Evolutionary conservation across 352 stramenopile genomes (phyloP), one percentile per base, ranked within the genome.

Genomic region (Thraustochytrium striatum): DNA sequence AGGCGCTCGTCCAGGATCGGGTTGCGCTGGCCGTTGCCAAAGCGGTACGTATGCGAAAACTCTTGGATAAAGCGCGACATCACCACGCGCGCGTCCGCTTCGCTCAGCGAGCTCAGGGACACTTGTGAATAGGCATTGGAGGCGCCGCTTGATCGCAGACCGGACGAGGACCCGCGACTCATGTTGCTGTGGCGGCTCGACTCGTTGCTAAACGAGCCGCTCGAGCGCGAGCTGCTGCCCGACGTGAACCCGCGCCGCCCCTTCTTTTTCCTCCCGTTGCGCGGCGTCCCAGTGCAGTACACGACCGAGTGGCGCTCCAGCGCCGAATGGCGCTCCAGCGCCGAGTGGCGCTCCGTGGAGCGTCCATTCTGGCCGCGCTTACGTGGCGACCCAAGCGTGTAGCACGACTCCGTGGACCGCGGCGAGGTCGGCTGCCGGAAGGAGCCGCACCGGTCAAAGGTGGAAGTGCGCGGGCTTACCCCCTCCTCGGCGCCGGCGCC

Each of bases 51-150:
- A 3, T 43, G 65, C 8, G 52, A 30, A 30, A 30, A 39, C 11
- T 75, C 65, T 1, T 30, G 44, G 32, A 75, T 58, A 28, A 75
- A 62, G 16, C 43, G 11, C 3, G 65, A 62, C 65, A 75, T 75
- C 30, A 75, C 9, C 8, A 75, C 13, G 50, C 65, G 65, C 30
- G 65, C 65, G 21, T 75, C 65, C 0, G 44, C 41, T 25, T 75
- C 65, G 61, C 30, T 55, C 65, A 75, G 43, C 19, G 65, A 75
- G 25, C 30, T 36, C 11, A 62, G 52, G 21, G 65, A 75, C 65
- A 75, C 68, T 16, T 38, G 32, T 3, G 65, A 75, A 50, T 75
- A 55, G 47, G 16, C 47, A 55, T 25, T 16, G 25, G 25, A 16
- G 47, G 16, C 25, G 16, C 47, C 47, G 25, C 16, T 21, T 16